Conservation (phyloP, 148 eudicot genomes). For the Dysphania ambrosioides region DNA sequence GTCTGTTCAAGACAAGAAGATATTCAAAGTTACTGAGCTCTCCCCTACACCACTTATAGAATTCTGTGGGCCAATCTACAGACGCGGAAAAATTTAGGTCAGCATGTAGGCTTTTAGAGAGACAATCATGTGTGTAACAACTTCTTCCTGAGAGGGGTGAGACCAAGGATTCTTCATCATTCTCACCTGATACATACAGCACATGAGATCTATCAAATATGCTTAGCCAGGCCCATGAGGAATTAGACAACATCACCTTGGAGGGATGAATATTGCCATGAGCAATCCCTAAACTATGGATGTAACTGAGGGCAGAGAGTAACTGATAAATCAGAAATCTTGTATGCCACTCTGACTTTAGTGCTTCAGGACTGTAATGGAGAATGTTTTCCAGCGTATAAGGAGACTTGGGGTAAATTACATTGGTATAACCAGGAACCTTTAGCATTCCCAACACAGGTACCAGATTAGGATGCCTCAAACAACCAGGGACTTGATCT, state of each 20-base stretch:
- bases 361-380: conserved; percentile 67
- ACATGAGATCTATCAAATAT: conserved; percentile 44
- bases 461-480: conserved; percentile 89
- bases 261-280: conserved; percentile 79
- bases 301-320: conserved; percentile 67
- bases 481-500: conserved; percentile 66
- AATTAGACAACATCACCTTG: conserved; percentile 52
- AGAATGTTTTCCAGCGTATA: conserved; percentile 82
- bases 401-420: conserved; percentile 66
- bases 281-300: conserved; percentile 75
- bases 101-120: conserved; percentile 55
- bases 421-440: conserved; percentile 35
- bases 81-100: conserved; percentile 52
- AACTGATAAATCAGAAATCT: conserved; percentile 71
- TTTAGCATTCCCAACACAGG: conserved; percentile 76
- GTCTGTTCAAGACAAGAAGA: conserved; percentile 72
- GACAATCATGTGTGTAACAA: conserved; percentile 43
- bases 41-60: conserved; percentile 82
- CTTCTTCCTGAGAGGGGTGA: conserved; percentile 16
- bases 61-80: conserved; percentile 64
- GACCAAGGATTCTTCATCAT: conserved; percentile 24
- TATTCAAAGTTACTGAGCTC: conserved; percentile 88
- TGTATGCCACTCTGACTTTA: conserved; percentile 72
- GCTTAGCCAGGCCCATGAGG: conserved; percentile 82
- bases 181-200: conserved; percentile 25